These are phyloP conservation scores for Botrytis byssoidea DNA, from an alignment of 2,329 filamentous ascomycete genomes.

Conservation along the genomic window DNA sequence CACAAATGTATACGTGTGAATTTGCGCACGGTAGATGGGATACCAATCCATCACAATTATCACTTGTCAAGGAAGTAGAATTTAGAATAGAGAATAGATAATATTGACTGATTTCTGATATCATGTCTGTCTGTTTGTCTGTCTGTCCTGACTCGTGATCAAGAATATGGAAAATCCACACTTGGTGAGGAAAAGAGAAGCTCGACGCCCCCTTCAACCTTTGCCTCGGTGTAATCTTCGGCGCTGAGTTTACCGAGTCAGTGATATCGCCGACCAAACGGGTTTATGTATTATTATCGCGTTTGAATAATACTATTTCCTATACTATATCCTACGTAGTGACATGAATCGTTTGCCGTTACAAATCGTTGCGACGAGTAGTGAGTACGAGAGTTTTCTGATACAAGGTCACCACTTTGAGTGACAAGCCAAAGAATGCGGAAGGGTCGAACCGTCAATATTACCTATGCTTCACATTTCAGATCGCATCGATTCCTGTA, in stretches of 20 bases:
- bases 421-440: background rate
- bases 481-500: background rate
- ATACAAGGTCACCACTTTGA: background rate
- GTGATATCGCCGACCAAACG: slow-evolving; percentile 16
- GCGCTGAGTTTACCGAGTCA: background rate
- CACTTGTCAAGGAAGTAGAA: background rate
- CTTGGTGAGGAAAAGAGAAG: background rate
- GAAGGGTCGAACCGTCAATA: background rate
- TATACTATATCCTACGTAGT: too few relatives aligned
- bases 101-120: background rate
- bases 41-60: background rate
- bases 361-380: background rate
- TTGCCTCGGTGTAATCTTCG: slow-evolving; percentile 13
- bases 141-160: background rate
- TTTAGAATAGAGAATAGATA: background rate
- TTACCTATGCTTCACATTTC: background rate
- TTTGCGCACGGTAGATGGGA: background rate
- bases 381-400: background rate
- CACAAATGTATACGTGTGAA: background rate
- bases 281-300: background rate
- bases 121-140: background rate
- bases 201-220: slow-evolving; percentile 6
- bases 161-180: background rate
- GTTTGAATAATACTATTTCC: background rate
- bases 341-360: background rate